These are phyloP conservation scores for Viola odorata DNA, from an alignment of 345 rosid genomes.

Conservation along the genomic window DNA sequence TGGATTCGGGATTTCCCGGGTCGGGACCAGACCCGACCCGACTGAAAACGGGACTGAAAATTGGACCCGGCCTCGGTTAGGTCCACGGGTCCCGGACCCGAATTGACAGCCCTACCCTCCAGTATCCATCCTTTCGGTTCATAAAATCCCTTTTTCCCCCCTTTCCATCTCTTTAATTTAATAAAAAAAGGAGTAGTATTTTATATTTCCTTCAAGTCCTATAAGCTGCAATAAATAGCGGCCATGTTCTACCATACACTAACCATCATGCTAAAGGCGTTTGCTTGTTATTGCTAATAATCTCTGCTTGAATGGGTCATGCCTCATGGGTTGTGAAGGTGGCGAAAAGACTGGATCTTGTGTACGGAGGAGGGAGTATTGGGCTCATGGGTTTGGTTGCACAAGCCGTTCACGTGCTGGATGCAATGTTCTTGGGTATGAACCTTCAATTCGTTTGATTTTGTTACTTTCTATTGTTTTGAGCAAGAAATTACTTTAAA, in stretches of 20 bases:
- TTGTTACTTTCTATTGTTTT: not conserved
- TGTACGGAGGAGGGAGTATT: constrained; percentile 93
- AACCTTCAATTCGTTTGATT: not conserved
- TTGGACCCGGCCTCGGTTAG: no score
- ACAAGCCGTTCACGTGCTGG: constrained; percentile 74
- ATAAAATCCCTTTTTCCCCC: no score
- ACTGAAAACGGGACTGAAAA: no score
- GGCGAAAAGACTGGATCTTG: constrained; percentile 66
- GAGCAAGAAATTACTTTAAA: not conserved
- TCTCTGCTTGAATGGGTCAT: not conserved
- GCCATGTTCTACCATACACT: not conserved
- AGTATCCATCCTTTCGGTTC: no score
- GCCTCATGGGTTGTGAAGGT: constrained; percentile 32
- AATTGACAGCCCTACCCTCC: no score
- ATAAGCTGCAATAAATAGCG: not conserved
- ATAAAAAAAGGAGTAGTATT: no score
- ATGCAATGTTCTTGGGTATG: constrained; percentile 85
- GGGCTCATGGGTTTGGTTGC: constrained; percentile 96
- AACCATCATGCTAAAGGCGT: not conserved
- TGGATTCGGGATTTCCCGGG: no score
- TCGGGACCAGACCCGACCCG: no score
- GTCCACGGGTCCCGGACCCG: no score
- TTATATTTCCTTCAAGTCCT: no score
- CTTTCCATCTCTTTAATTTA: no score
- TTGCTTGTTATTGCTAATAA: not conserved